These are phyloP conservation scores for Acanthamoeba sp. DNA, from an alignment of 208 protist genomes.

Conservation along the genomic window DNA sequence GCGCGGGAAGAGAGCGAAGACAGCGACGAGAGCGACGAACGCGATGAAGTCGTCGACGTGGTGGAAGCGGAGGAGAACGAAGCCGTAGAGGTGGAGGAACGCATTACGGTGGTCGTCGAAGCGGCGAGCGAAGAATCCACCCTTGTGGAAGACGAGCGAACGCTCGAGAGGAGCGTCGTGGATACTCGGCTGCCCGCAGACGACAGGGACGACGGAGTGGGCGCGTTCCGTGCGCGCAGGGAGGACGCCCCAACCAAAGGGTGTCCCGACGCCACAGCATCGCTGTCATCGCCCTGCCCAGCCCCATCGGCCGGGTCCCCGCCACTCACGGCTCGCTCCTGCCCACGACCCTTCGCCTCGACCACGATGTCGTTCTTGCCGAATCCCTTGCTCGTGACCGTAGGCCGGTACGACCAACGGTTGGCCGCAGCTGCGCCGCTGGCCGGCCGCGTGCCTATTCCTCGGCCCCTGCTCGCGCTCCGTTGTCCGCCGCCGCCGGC, in stretches of 20 bases:
- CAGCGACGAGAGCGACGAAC: not conserved
- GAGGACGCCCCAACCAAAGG: not conserved
- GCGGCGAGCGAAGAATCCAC: not conserved
- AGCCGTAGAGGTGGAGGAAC: not conserved
- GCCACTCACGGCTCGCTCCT: not conserved
- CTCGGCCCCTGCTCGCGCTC: not conserved
- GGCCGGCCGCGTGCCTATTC: not conserved
- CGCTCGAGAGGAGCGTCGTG: too few species aligned
- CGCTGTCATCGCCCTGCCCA: not conserved
- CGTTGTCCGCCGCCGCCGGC: not conserved
- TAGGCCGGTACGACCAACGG: conserved; percentile 19
- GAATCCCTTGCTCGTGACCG: conserved; percentile 6
- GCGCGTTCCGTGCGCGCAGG: not conserved
- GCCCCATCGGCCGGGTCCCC: too few species aligned
- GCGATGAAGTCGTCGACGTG: not conserved
- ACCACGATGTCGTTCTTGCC: not conserved
- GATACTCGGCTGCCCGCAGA: too few species aligned
- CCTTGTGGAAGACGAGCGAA: too few species aligned
- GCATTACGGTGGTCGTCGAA: not conserved
- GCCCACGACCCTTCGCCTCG: not conserved
- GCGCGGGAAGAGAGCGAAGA: not conserved
- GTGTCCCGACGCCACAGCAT: not conserved
- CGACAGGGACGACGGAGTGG: too few species aligned
- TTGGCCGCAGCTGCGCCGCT: not conserved
- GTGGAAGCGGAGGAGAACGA: not conserved